Percentiles rank a stretch among this genome's conserved stretches.
These are phyloP conservation scores for Ceratocystis eucalypticola DNA, from an alignment of 2,329 filamentous ascomycete genomes.

Conservation along the genomic window DNA sequence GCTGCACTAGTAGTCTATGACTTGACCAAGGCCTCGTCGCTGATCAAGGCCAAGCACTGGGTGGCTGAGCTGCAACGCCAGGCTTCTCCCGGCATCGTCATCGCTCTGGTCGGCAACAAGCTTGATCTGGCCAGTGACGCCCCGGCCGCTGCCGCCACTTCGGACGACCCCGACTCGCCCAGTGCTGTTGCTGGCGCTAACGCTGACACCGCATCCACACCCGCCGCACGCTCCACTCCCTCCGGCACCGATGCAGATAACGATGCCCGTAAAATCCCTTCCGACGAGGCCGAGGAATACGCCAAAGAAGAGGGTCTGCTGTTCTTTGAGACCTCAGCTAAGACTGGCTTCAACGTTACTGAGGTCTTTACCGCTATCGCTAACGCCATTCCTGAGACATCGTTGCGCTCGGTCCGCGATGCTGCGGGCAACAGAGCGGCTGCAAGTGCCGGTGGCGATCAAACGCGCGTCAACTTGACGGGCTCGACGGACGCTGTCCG, in stretches of 20 bases:
- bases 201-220: slow-evolving; percentile 35
- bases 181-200: slow-evolving; percentile 23
- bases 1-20: slow-evolving; percentile 97
- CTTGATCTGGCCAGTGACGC: slow-evolving; percentile 66
- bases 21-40: slow-evolving; percentile 86
- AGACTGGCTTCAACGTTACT: slow-evolving; percentile 85
- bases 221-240: slow-evolving; percentile 18
- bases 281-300: slow-evolving; percentile 82
- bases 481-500: slow-evolving; percentile 62
- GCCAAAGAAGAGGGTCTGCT: slow-evolving; percentile 87
- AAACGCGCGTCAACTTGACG: slow-evolving; percentile 71
- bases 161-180: slow-evolving; percentile 37
- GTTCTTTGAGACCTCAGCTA: slow-evolving; percentile 97
- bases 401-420: slow-evolving; percentile 77
- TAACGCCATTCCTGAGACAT: slow-evolving; percentile 94
- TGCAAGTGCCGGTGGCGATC: slow-evolving; percentile 45
- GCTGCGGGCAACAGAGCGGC: slow-evolving; percentile 42
- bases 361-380: slow-evolving; percentile 98
- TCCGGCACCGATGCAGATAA: slow-evolving; percentile 41
- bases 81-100: slow-evolving; percentile 90
- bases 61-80: slow-evolving; percentile 94
- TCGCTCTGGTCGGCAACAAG: slow-evolving; percentile 94
- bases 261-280: slow-evolving; percentile 74
- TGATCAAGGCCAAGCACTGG: slow-evolving; percentile 97
- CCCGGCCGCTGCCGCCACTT: slow-evolving; percentile 31